Evolutionary conservation across 2,329 filamentous ascomycete genomes (phyloP), one percentile per base, ranked within the genome.

Genomic region (Trichoderma gracile): DNA sequence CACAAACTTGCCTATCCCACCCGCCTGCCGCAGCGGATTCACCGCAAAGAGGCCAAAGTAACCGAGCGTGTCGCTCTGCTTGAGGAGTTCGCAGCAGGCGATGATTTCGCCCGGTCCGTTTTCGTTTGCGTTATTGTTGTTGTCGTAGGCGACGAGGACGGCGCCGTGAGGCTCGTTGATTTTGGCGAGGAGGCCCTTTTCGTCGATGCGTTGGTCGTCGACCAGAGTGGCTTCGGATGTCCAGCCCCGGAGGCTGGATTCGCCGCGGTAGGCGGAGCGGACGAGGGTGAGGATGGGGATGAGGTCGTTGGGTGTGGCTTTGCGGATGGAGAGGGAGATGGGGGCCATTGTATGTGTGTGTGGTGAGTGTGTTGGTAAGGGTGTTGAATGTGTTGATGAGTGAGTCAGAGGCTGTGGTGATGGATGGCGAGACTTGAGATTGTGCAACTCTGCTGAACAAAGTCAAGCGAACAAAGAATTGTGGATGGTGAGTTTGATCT

Each of bases 221-320:
- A 82, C 68, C 9, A 81, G 73, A 63, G 81, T 77, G 17, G 79
- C 78, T 67, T 81, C 80, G 4, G 78, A 81, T 15, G 80, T 82
- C 80, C 80, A 82, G 60, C 80, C 80, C 17, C 71, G 69, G 33
- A 76, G 74, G 67, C 74, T 77, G 25, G 70, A 62, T 2, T 76
- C 75, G 58, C 80, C 80, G 65, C 79, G 79, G 72, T 80, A 82
- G 45, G 80, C 80, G 2, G 77, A 76, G 55, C 75, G 73, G 55
- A 82, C 74, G 58, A 82, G 76, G 3, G 73, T 65, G 23, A 78
- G 74, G 30, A 81, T 64, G 12, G 68, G 54, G 8, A 72, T 63
- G 14, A 73, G 68, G 52, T 79, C 78, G 15, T 69, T 68, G 0
- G 71, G 66, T 3, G 71, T 72, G 49, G 78, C 78, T 52, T 73